Base-by-base conservation (phyloP, 202 grass and related monocot species). In the Eragrostis tef region DNA sequence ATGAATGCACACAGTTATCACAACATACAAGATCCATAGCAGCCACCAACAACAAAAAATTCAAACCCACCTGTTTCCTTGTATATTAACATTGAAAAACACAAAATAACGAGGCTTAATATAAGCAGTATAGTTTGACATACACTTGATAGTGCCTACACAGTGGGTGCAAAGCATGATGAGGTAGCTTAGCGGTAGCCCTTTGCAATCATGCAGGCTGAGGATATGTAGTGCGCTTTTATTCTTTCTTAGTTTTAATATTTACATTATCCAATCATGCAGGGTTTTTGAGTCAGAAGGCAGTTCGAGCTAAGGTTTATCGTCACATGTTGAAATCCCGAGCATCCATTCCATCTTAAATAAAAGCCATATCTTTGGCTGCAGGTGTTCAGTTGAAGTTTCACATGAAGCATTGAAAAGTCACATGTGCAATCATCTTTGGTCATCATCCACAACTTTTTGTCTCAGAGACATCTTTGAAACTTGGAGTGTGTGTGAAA, bases 401-500 rank as follows among this genome's bases (percentile, higher is more conserved):
- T 75, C 45, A 45, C 47, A 57, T 56, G 70, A 83, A 43, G 22
- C 34, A 67, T 56, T 59, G 11, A 6, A 58, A 57, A 68, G 12
- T 36, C 9, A 41, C 24, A 58, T 39, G 39, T 68, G 79, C 49
- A 59, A 75, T 58, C 56, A 81, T 72, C 39, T 75, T 57, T 65
- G 60, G 50, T 42, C 72, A 84, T 68, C 73, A 84, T 68, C 61
- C 24, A 59, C 36, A 68, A 31, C 21, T 34, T 83, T 62, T 74
- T 56, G 48, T 48, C 46, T 67, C 21, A 67, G 4, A 51, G 51
- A 1, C 4, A 42, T 73, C 27, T 26, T 52, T 73, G 0, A 14
- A 20, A 67, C 15, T 45, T 46, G 16, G 22, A 45, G 47, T 67
- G 48, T 11, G 6, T 76, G 36, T 76, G 53, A 72, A 71, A 72